A percentile compares a stretch with the other conserved stretches of the same genome.
Conservation (phyloP, 2,329 filamentous ascomycete genomes). For the Pestalotiopsis sp. region DNA sequence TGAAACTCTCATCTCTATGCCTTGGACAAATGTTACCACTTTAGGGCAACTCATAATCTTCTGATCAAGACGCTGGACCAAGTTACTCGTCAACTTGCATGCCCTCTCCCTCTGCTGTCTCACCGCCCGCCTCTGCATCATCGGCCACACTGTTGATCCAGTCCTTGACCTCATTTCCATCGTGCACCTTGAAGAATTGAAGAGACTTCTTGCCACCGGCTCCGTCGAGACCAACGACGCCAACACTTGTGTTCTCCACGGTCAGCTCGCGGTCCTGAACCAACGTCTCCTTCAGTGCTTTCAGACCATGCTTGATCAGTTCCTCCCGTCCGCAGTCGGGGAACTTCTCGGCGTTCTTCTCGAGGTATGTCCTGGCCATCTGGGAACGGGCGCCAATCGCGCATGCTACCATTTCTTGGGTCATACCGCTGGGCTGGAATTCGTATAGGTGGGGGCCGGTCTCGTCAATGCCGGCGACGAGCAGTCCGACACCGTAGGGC, state of each 20-base stretch:
- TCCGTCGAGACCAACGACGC: constrained; percentile 70
- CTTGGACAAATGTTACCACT: not conserved
- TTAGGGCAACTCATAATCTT: constrained; percentile 21
- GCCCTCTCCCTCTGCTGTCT: constrained; percentile 37
- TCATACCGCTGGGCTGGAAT: constrained; percentile 95
- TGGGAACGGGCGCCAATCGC: constrained; percentile 95
- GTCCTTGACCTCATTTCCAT: constrained; percentile 82
- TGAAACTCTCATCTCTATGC: not conserved
- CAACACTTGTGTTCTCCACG: constrained; percentile 93
- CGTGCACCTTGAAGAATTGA: constrained; percentile 88
- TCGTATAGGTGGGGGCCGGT: constrained; percentile 95
- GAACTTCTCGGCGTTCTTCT: constrained; percentile 88
- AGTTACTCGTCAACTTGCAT: constrained; percentile 44
- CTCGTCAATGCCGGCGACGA: constrained; percentile 93
- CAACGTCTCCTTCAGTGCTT: constrained; percentile 91
- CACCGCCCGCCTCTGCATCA: constrained; percentile 51
- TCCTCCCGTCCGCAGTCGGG: constrained; percentile 77
- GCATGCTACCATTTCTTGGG: constrained; percentile 95
- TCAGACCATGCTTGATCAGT: constrained; percentile 86
- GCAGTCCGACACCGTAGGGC: constrained; percentile 90
- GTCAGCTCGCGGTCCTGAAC: constrained; percentile 98
- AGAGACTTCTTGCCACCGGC: constrained; percentile 54
- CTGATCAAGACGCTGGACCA: constrained; percentile 25
- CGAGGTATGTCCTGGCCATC: constrained; percentile 96
- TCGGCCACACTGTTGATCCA: constrained; percentile 78